Percentiles rank a stretch among this genome's conserved stretches.
These are phyloP conservation scores for Fragilariopsis cylindrus DNA, from an alignment of 108 stramenopile species.

Conservation along the genomic window DNA sequence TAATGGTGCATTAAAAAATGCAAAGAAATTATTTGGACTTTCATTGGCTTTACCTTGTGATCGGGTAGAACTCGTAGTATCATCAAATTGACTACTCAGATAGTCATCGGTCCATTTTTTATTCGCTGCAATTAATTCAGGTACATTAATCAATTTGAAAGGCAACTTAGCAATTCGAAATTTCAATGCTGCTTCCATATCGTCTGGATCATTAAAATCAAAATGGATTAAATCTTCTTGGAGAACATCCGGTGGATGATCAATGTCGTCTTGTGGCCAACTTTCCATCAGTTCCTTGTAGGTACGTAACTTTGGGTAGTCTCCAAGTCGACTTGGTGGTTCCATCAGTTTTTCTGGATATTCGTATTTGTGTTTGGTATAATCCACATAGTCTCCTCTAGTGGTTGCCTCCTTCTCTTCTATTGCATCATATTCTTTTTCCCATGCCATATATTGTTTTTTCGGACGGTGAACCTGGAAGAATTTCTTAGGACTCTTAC, in stretches of 20 bases:
- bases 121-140: slow-evolving; percentile 65
- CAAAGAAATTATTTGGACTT: slow-evolving; percentile 80
- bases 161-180: slow-evolving; percentile 80
- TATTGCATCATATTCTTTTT: neutral
- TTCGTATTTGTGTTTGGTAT: slow-evolving; percentile 55
- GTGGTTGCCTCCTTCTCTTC: neutral
- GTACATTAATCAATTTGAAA: slow-evolving; percentile 82
- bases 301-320: slow-evolving; percentile 65
- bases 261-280: slow-evolving; percentile 84
- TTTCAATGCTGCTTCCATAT: slow-evolving; percentile 57
- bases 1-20: slow-evolving; percentile 57
- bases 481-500: neutral
- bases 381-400: slow-evolving; percentile 57
- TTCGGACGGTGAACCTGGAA: slow-evolving; percentile 3
- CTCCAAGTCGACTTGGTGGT: slow-evolving; percentile 44
- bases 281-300: slow-evolving; percentile 54
- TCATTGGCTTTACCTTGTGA: slow-evolving; percentile 63
- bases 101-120: slow-evolving; percentile 88
- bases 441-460: slow-evolving; percentile 25
- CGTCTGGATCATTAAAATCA: slow-evolving; percentile 62
- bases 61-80: neutral
- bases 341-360: slow-evolving; percentile 58
- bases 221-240: slow-evolving; percentile 75
- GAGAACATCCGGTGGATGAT: slow-evolving; percentile 47
- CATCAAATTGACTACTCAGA: slow-evolving; percentile 56